phyloP scores from a whole-genome alignment of 169 alveolate species.

The Cryptosporidium viatorum region DNA sequence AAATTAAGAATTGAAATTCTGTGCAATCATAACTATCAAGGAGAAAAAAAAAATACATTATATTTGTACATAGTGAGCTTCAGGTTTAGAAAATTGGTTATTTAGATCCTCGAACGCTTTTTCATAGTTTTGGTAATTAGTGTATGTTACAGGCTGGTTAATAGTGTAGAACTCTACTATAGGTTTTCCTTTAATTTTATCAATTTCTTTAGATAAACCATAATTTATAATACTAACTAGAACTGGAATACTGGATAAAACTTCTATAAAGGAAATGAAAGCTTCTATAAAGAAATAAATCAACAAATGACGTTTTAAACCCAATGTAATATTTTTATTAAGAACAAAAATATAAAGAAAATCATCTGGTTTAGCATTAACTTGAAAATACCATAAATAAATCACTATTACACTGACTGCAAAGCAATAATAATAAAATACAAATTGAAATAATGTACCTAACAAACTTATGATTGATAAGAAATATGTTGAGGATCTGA shows the following conservation, averaged over 20 bases:
- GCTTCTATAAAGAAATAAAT: conserved; percentile 43
- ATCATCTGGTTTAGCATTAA: background rate
- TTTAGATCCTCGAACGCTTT: conserved; percentile 21
- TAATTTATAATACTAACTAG: conserved; percentile 3
- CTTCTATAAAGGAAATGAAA: conserved; percentile 22
- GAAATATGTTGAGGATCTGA: conserved; percentile 38
- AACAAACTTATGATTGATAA: conserved; percentile 26
- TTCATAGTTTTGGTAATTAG: conserved; percentile 36
- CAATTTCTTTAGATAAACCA: conserved; percentile 34
- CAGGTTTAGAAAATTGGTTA: background rate
- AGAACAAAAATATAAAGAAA: conserved; percentile 8
- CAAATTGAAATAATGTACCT: background rate
- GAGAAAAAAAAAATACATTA: background rate
- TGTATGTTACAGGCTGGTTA: conserved; percentile 20
- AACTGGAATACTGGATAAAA: conserved; percentile 26
- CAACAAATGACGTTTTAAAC: background rate
- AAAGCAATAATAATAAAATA: conserved; percentile 42
- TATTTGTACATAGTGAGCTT: background rate
- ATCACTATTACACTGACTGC: background rate
- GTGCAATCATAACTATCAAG: background rate
- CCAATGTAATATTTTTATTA: background rate
- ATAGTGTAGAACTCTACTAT: conserved; percentile 17
- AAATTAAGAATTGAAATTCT: background rate
- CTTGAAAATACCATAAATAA: background rate
- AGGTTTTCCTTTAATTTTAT: conserved; percentile 56